Conservation (phyloP, 208 protist genomes). For the Wallacemonas sp. region DNA sequence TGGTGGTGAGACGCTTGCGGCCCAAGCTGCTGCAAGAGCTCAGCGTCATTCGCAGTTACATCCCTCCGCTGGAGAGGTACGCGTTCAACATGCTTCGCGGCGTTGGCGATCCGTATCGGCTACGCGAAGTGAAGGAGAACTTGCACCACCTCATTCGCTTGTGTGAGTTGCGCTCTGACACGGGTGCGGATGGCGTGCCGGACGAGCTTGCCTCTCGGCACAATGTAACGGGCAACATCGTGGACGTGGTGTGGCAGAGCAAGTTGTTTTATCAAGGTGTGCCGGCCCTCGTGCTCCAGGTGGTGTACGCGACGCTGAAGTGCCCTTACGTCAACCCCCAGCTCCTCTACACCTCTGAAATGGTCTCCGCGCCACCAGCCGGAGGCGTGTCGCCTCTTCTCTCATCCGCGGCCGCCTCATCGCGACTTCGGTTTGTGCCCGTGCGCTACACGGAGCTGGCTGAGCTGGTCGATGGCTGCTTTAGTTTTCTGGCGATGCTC, state of each 20-base stretch:
- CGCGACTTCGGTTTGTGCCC: slow-evolving; percentile 13
- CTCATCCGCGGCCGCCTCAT: not conserved
- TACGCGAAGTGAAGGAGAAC: slow-evolving; percentile 43
- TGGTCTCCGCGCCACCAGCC: slow-evolving; percentile 23
- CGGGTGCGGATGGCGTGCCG: not conserved
- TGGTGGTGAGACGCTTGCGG: slow-evolving; percentile 41
- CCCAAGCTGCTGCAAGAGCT: slow-evolving; percentile 41
- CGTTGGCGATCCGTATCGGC: slow-evolving; percentile 24
- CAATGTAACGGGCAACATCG: slow-evolving; percentile 18
- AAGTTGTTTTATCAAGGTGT: slow-evolving; percentile 56
- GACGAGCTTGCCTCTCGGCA: not conserved
- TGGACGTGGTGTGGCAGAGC: slow-evolving; percentile 46
- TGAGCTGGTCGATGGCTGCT: slow-evolving; percentile 41
- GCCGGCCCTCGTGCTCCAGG: slow-evolving; percentile 26
- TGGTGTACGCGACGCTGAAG: slow-evolving; percentile 33
- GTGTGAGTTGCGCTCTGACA: slow-evolving; percentile 19
- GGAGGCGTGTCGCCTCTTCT: too few relatives aligned
- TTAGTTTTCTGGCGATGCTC: slow-evolving; percentile 29
- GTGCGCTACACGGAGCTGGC: slow-evolving; percentile 44
- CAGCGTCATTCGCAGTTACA: slow-evolving; percentile 40
- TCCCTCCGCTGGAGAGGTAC: slow-evolving; percentile 45
- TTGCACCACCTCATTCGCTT: slow-evolving; percentile 37
- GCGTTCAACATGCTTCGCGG: slow-evolving; percentile 26
- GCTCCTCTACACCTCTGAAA: slow-evolving; percentile 31
- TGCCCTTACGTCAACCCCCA: slow-evolving; percentile 31